Percentiles rank a stretch among this genome's conserved stretches.
phyloP scores from a whole-genome alignment of 208 protist genomes.

The Lotmaria passim region DNA sequence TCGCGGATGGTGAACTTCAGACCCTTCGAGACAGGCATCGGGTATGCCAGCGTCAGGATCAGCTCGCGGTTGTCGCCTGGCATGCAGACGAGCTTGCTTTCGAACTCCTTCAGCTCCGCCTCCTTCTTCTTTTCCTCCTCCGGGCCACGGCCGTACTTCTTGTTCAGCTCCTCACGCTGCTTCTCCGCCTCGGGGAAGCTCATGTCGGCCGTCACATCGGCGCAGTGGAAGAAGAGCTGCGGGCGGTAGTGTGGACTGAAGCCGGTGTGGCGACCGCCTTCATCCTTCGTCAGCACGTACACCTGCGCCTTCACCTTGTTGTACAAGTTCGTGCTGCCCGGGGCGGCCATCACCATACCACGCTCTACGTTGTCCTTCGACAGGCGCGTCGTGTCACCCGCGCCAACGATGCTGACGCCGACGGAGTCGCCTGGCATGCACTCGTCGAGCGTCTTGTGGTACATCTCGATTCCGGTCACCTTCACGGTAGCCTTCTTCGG shows the following conservation, averaged over 20 bases:
- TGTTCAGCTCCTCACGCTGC: constrained; percentile 71
- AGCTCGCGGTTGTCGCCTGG: constrained; percentile 98
- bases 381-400: constrained; percentile 83
- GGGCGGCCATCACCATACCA: constrained; percentile 95
- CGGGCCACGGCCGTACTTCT: constrained; percentile 79
- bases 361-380: constrained; percentile 97
- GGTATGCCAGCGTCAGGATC: constrained; percentile 92
- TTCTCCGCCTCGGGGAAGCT: constrained; percentile 92
- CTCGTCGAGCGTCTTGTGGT: constrained; percentile 96
- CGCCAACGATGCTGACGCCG: constrained; percentile 94
- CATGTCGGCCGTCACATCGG: constrained; percentile 97
- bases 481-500: constrained; percentile 86
- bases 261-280: constrained; percentile 98
- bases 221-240: constrained; percentile 98
- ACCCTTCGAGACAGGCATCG: constrained; percentile 94
- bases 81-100: constrained; percentile 96
- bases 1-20: constrained; percentile 99
- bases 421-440: constrained; percentile 98
- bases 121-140: constrained; percentile 87
- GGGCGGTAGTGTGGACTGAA: constrained; percentile 97
- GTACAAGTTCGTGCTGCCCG: constrained; percentile 93
- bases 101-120: constrained; percentile 79
- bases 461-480: constrained; percentile 96
- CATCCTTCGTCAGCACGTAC: constrained; percentile 98
- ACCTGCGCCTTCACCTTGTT: constrained; percentile 96